Conservation (phyloP, 169 alveolate species). For the Eimeria zaria region DNA sequence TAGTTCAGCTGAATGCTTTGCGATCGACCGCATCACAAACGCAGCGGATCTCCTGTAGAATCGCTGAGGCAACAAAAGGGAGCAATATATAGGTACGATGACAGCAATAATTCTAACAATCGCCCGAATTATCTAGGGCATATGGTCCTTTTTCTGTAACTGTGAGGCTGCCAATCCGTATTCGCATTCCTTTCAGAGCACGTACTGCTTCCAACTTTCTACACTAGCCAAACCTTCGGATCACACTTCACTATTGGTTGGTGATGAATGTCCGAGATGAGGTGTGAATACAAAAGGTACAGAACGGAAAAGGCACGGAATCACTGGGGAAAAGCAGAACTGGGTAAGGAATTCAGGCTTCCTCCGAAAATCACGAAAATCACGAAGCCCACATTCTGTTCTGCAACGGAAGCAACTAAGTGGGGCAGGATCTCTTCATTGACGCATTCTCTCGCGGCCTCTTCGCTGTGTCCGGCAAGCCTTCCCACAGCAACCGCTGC, state of each 20-base stretch:
- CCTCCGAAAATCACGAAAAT: neutral
- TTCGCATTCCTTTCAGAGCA: neutral
- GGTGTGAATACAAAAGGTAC: too few species aligned
- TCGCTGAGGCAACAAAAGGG: conserved; percentile 81
- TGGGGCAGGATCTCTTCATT: conserved; percentile 96
- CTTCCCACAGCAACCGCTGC: conserved; percentile 98
- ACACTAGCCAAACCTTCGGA: neutral
- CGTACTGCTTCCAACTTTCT: neutral
- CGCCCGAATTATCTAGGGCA: neutral
- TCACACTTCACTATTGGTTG: too few species aligned
- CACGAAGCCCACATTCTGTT: conserved; percentile 92
- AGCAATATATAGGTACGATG: neutral
- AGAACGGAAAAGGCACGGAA: neutral
- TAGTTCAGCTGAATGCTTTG: conserved; percentile 97
- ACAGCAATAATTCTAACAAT: neutral
- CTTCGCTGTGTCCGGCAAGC: conserved; percentile 96
- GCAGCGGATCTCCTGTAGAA: conserved; percentile 98
- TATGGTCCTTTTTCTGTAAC: neutral
- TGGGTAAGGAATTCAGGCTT: neutral
- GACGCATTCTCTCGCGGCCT: conserved; percentile 97
- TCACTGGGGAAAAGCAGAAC: neutral
- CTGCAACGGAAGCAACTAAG: conserved; percentile 94
- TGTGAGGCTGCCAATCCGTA: neutral
- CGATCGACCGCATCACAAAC: conserved; percentile 96
- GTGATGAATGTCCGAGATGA: too few species aligned